These are phyloP conservation scores for Pleodorina starrii DNA, from an alignment of 139 green algal genomes.

Conservation along the genomic window DNA sequence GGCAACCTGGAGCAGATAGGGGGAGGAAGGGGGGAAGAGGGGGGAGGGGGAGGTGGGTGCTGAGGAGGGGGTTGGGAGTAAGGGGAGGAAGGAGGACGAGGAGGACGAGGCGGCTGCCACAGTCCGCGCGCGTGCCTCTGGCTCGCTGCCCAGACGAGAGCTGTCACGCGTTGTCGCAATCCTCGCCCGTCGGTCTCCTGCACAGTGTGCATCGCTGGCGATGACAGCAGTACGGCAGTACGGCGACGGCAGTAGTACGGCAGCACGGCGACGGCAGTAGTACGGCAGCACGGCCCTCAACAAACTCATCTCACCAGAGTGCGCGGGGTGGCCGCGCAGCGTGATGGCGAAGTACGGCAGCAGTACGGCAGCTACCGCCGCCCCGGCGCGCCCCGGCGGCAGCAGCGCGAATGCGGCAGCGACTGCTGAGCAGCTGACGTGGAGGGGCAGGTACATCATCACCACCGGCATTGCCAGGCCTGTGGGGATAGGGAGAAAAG, in stretches of 20 bases:
- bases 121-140: no score
- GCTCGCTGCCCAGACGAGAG: no score
- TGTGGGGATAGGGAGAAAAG: neutral
- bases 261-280: no score
- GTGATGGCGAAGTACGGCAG: slow-evolving; percentile 81
- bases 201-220: no score
- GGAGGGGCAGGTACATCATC: slow-evolving; percentile 73
- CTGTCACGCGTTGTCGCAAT: no score
- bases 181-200: no score
- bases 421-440: slow-evolving; percentile 58
- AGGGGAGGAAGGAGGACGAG: neutral
- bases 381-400: slow-evolving; percentile 35
- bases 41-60: slow-evolving; percentile 7
- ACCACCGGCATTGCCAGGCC: slow-evolving; percentile 62
- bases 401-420: slow-evolving; percentile 64
- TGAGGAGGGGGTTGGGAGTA: no score
- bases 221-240: no score
- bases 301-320: slow-evolving; percentile 80
- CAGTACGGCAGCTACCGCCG: slow-evolving; percentile 53
- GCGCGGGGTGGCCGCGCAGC: slow-evolving; percentile 66
- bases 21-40: neutral
- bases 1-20: slow-evolving; percentile 71
- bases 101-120: no score
- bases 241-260: no score
- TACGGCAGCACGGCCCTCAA: no score